These are phyloP conservation scores for Penicillium samsonianum DNA, from an alignment of 495 filamentous ascomycete genomes.

Conservation along the genomic window DNA sequence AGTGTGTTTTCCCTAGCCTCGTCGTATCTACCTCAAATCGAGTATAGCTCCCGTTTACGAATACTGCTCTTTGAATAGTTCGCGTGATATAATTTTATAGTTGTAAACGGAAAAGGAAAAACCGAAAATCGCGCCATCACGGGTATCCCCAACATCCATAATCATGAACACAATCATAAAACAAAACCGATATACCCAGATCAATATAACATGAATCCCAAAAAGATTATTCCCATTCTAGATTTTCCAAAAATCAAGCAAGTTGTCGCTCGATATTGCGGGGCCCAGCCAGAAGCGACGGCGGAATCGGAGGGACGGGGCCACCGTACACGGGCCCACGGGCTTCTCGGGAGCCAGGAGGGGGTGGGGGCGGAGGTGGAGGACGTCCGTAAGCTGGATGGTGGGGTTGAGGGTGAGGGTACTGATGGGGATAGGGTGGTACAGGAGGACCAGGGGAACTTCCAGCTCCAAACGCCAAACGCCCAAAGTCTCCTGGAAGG, in stretches of 20 bases:
- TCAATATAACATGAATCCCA: neutral
- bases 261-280: conserved; percentile 45
- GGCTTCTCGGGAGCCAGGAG: conserved; percentile 23
- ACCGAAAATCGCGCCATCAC: conserved; percentile 1
- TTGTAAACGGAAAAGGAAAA: neutral
- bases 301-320: conserved; percentile 33
- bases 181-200: neutral
- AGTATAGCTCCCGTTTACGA: neutral
- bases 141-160: conserved; percentile 17
- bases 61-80: neutral
- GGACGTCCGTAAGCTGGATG: conserved; percentile 20
- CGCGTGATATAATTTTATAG: neutral
- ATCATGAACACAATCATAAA: neutral
- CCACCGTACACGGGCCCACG: conserved; percentile 21
- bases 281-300: conserved; percentile 36
- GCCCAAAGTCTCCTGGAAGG: conserved; percentile 39
- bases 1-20: neutral
- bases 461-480: conserved; percentile 18
- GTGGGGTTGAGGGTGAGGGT: conserved; percentile 8
- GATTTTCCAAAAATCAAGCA: conserved; percentile 27
- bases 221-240: neutral
- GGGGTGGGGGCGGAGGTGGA: conserved; percentile 25
- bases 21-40: neutral
- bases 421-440: conserved; percentile 18
- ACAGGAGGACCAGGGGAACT: conserved; percentile 13